phyloP scores from a whole-genome alignment of 73 alveolate genomes.

The Paramecium primaurelia region DNA sequence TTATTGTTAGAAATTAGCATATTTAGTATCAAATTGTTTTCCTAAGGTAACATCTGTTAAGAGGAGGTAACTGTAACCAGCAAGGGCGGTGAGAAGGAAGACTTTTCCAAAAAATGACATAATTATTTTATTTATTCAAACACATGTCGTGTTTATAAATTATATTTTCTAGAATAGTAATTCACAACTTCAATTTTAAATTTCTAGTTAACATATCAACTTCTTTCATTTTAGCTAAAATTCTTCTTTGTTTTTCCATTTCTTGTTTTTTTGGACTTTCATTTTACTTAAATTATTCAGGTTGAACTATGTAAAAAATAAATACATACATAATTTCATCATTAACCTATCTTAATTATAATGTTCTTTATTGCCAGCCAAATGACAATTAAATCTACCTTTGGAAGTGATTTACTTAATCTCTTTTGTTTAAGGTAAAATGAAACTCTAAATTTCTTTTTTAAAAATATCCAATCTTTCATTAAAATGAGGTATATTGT shows the following conservation, averaged over 20 bases:
- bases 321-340: neutral
- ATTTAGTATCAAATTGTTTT: neutral
- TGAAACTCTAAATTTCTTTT: neutral
- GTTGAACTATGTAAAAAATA: neutral
- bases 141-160: neutral
- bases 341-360: neutral
- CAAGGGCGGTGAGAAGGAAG: neutral
- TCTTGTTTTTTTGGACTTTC: conserved; percentile 25
- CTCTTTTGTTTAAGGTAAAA: neutral
- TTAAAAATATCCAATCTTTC: neutral
- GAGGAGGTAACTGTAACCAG: neutral
- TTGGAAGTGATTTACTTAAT: neutral
- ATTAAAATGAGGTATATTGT: neutral
- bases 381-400: neutral
- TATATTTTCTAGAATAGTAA: neutral
- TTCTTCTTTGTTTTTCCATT: neutral
- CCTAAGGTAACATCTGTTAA: neutral
- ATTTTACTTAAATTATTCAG: neutral
- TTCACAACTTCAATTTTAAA: conserved; percentile 20
- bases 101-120: conserved; percentile 47
- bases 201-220: neutral
- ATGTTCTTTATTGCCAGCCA: conserved; percentile 22
- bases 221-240: conserved; percentile 35
- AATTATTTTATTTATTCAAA: neutral
- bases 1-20: neutral